Evolutionary conservation across 2,329 filamentous ascomycete genomes (phyloP).

Genomic region (Colletotrichum navitas): DNA sequence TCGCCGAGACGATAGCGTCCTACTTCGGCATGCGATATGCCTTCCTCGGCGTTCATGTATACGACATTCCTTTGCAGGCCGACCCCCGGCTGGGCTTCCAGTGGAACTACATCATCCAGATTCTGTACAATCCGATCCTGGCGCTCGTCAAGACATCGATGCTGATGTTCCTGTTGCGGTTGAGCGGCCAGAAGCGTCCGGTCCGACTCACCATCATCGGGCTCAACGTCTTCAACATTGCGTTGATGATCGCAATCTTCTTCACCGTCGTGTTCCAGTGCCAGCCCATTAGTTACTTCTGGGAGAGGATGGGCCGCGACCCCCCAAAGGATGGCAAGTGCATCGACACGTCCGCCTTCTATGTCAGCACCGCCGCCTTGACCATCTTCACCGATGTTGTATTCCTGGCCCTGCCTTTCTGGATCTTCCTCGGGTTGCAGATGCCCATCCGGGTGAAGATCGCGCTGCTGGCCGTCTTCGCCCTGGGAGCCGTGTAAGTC

Average conservation of each 20-base stretch:
- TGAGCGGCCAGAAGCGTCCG: slow-evolving; percentile 49
- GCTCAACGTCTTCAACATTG: slow-evolving; percentile 52
- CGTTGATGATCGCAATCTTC: slow-evolving; percentile 53
- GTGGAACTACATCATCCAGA: slow-evolving; percentile 51
- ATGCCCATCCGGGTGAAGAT: slow-evolving; percentile 51
- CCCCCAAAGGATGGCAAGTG: slow-evolving; percentile 34
- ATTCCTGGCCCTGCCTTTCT: slow-evolving; percentile 53
- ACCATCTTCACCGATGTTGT: slow-evolving; percentile 58
- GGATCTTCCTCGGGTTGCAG: slow-evolving; percentile 52
- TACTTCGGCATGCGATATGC: slow-evolving; percentile 33
- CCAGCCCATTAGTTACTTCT: slow-evolving; percentile 53
- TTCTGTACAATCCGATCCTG: slow-evolving; percentile 53
- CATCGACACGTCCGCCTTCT: slow-evolving; percentile 43
- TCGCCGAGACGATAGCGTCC: slow-evolving; percentile 36
- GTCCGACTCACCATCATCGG: slow-evolving; percentile 48
- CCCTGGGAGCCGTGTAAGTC: slow-evolving; percentile 48
- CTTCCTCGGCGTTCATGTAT: slow-evolving; percentile 36
- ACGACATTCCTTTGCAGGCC: slow-evolving; percentile 32
- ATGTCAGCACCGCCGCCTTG: slow-evolving; percentile 52
- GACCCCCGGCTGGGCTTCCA: slow-evolving; percentile 38
- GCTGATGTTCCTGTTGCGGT: slow-evolving; percentile 51
- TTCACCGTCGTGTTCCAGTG: slow-evolving; percentile 57
- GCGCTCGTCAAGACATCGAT: slow-evolving; percentile 53
- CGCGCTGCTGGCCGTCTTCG: slow-evolving; percentile 52
- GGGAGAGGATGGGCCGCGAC: slow-evolving; percentile 45